Evolutionary conservation across 176 grass and related monocot genomes (phyloP), one percentile per base, ranked within the genome.

Genomic region (Cocos nucifera): DNA sequence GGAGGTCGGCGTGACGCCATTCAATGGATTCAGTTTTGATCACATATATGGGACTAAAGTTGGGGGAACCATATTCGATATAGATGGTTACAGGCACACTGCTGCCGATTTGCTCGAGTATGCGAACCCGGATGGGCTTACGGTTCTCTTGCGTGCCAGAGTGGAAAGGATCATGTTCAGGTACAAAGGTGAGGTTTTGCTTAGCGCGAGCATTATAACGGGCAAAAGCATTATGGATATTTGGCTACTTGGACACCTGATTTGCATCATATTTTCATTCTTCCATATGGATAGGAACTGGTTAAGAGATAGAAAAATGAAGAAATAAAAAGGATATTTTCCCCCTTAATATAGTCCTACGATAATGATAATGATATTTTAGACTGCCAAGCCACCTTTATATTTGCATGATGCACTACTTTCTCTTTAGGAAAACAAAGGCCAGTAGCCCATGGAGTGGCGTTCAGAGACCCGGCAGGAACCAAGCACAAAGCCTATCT

Each of bases 1-100:
- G 0, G 83, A 95, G 67, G 77, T 73, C 56, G 90, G 86, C 10
- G 69, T 95, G 16, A 84, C 63, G 4, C 90, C 90, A 0, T 78
- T 70, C 67, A 95, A 89, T 51, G 86, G 86, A 4, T 95, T 86
- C 77, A 95, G 86, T 3, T 89, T 76, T 69, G 86, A 95, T 73
- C 90, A 95, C 67, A 54, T 89, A 5, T 54, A 78, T 2, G 90
- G 86, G 1, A 95, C 90, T n/a, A 95, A 95, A 83, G 74, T 89
- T 62, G 90, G 86, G 3, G 86, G 90, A 62, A 89, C 90, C 50
- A 89, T 86, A 64, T 95, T 95, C 70, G 90, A 95, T 61, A 17
- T 15, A 66, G 26, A 4, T 56, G 90, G 90, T 2, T 69, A 74
- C 61, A 77, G 86, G 3, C 90, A 83, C 77, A 86, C 90, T 17